phyloP scores from a whole-genome alignment of 148 eudicot genomes.

The Drosera capensis region DNA sequence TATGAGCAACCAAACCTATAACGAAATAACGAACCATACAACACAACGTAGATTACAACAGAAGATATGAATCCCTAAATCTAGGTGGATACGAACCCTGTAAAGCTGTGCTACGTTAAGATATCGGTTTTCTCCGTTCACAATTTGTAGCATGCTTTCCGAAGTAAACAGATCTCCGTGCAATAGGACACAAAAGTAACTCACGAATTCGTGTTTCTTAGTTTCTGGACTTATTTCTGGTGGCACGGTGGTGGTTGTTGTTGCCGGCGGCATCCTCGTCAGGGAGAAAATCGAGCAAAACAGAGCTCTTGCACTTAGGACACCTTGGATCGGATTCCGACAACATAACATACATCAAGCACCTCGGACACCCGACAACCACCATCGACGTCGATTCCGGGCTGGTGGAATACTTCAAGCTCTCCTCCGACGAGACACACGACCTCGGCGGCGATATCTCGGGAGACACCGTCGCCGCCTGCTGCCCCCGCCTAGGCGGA shows the following conservation, averaged over 20 bases:
- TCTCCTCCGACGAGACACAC: conserved; percentile 32
- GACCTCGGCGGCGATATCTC: conserved; percentile 26
- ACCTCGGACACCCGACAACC: conserved; percentile 26
- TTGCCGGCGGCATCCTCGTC: too few species aligned
- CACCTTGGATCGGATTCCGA: conserved; percentile 28
- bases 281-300: conserved; percentile 28
- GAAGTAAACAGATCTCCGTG: too few species aligned
- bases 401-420: conserved; percentile 25
- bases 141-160: too few species aligned
- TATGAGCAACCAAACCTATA: conserved; percentile 43
- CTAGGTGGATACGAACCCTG: background rate
- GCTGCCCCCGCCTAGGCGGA: conserved; percentile 7
- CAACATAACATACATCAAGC: conserved; percentile 44
- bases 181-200: too few species aligned
- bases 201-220: too few species aligned
- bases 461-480: conserved; percentile 5
- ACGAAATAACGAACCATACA: conserved; percentile 14
- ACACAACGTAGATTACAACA: conserved; percentile 1
- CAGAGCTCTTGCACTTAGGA: conserved; percentile 39
- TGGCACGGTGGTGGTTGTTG: too few species aligned
- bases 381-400: conserved; percentile 30
- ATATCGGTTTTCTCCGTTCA: background rate
- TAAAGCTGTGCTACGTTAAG: background rate
- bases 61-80: conserved; percentile 1
- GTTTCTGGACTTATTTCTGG: conserved; percentile 1